These are phyloP conservation scores for Boletus vermiculosoides DNA, from an alignment of 768 basidiomycete species.

Conservation along the genomic window DNA sequence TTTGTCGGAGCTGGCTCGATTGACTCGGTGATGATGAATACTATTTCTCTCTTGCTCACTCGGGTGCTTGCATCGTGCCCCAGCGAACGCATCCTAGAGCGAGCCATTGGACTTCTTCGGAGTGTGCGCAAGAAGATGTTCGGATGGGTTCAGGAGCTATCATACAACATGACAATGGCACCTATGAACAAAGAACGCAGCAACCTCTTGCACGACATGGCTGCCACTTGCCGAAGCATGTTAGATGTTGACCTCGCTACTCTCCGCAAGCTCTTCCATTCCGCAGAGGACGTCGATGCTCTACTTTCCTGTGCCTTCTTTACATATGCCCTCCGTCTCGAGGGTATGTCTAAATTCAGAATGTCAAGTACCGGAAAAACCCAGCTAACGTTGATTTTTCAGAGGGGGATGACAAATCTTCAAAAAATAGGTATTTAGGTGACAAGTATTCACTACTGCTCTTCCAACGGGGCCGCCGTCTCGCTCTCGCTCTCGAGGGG, in stretches of 20 bases:
- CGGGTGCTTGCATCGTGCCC: neutral
- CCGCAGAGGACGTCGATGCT: conserved; percentile 14
- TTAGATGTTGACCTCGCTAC: neutral
- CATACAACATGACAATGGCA: neutral
- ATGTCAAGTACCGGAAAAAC: no score
- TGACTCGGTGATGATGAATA: conserved; percentile 28
- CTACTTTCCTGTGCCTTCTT: conserved; percentile 25
- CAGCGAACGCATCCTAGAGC: neutral
- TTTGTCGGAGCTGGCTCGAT: conserved; percentile 11
- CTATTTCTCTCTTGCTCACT: conserved; percentile 19
- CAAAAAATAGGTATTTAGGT: no score
- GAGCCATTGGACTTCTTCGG: neutral
- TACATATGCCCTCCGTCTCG: conserved; percentile 12
- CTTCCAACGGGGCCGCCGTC: no score
- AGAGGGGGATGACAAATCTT: no score
- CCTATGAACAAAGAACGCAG: neutral
- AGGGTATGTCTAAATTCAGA: neutral
- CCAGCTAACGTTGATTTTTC: no score
- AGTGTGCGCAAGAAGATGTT: neutral
- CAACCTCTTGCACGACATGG: neutral
- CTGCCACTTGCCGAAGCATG: neutral
- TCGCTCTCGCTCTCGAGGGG: no score
- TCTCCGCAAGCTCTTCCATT: conserved; percentile 5
- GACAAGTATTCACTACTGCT: no score
- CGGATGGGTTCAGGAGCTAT: neutral